phyloP scores from a whole-genome alignment of 495 filamentous ascomycete genomes.

The Xylaria bambusicola region DNA sequence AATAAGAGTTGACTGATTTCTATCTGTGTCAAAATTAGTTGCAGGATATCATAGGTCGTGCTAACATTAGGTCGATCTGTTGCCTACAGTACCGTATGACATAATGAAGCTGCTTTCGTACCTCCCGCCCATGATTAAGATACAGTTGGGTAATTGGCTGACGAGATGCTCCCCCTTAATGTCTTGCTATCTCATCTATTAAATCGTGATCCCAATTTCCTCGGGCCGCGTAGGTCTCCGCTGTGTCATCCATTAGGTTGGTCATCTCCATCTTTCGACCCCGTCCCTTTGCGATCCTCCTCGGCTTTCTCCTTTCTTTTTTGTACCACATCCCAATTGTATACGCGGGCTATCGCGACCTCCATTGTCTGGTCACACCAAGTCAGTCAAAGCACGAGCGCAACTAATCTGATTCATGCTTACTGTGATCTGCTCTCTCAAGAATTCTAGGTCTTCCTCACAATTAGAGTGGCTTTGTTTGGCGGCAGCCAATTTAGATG shows the following conservation, averaged over 20 bases:
- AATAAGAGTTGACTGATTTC: too few relatives aligned
- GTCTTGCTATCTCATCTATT: slow-evolving; percentile 3
- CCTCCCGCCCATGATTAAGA: neutral
- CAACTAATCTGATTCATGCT: neutral
- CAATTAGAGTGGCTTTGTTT: slow-evolving; percentile 77
- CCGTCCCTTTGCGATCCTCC: slow-evolving; percentile 50
- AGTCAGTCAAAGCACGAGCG: slow-evolving; percentile 20
- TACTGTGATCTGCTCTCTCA: slow-evolving; percentile 96
- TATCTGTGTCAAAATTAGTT: too few relatives aligned
- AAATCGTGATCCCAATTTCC: slow-evolving; percentile 5
- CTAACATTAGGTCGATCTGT: neutral
- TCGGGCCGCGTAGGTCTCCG: slow-evolving; percentile 14
- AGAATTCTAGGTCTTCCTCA: slow-evolving; percentile 94
- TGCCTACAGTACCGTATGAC: neutral
- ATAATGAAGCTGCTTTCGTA: neutral
- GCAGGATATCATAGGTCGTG: too few relatives aligned
- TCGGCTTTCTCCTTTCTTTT: slow-evolving; percentile 86
- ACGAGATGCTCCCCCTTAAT: slow-evolving; percentile 16
- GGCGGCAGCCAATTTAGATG: slow-evolving; percentile 76
- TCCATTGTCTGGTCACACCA: slow-evolving; percentile 75
- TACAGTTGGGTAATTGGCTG: neutral
- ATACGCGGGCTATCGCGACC: slow-evolving; percentile 93
- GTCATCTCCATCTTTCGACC: slow-evolving; percentile 30
- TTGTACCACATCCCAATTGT: slow-evolving; percentile 97
- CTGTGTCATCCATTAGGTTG: slow-evolving; percentile 37